Conservation (phyloP, 306 rosid genomes). For the Inga laurina region DNA sequence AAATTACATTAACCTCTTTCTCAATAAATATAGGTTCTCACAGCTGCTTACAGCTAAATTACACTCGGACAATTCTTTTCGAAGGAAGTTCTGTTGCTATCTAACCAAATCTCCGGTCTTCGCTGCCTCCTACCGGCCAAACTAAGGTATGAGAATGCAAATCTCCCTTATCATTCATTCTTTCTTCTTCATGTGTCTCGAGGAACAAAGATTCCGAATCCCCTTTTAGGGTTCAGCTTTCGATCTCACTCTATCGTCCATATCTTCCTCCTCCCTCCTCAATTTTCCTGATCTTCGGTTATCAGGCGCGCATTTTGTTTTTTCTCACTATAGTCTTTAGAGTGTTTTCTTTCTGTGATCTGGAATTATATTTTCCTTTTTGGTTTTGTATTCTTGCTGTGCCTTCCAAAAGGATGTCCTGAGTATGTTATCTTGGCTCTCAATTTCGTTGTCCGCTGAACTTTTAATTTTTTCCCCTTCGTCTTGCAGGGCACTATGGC, state of each 20-base stretch:
- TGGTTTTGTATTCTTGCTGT: not conserved
- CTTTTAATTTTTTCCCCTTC: not conserved
- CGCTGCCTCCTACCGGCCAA: not conserved
- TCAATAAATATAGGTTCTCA: no score
- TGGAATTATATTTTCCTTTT: not conserved
- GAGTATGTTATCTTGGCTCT: not conserved
- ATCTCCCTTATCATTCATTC: not conserved
- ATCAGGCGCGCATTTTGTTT: not conserved
- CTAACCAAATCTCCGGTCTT: not conserved
- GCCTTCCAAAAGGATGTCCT: not conserved
- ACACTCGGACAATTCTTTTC: no score
- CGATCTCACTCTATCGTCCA: not conserved
- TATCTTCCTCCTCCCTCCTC: not conserved
- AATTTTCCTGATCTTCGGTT: not conserved
- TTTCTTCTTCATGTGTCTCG: not conserved
- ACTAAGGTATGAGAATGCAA: not conserved
- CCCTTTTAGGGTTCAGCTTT: not conserved
- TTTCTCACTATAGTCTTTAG: not conserved
- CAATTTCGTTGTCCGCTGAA: not conserved
- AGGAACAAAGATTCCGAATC: not conserved
- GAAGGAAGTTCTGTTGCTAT: not conserved
- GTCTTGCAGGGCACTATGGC: conserved; percentile 33
- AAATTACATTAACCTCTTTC: no score
- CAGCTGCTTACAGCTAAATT: no score
- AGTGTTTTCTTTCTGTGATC: not conserved